Evolutionary conservation across 352 stramenopile species (phyloP), one percentile per base, ranked within the genome.

Genomic region (Phytophthora syringae): DNA sequence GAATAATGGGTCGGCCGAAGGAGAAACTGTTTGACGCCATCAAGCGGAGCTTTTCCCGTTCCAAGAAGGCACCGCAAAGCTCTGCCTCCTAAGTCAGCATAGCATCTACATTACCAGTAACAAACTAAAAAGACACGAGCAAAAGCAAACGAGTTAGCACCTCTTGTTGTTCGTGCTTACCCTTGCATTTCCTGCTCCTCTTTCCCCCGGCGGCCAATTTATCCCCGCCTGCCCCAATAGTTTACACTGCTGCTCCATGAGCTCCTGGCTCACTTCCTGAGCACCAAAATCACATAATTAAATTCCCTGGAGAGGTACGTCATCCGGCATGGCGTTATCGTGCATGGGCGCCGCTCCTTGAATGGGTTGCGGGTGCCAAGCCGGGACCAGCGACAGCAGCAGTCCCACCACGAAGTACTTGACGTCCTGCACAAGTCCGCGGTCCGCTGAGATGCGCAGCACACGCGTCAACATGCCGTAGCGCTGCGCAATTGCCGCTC

Each of bases 341-440:
- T 60, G 53, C 25, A 70, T 57, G 2, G 64, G 73, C 2, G 42
- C 67, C n/a, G 37, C 64, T 12, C 80, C 78, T 25, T 68, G 65
- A 18, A 88, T 74, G 10, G 70, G 70, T 63, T 92, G 80, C 25
- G 85, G 84, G 55, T 90, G 84, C 88, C 88, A 95, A 30, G 86
- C 84, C 2, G 88, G 88, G 13, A 93, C 82, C 13, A 95, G 70
- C 30, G 85, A 94, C 15, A 94, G 60, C 40, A 95, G 21, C 20
- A 95, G 65, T 4, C 82, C 85, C n/a, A 79, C 72, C 54, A 92
- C 36, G 60, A 95, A 95, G 57, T 85, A 92, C 60, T 89, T 88
- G 27, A 95, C 55, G 56, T 95, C 88, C 24, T 92, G 81, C 1
- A 86, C 49, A 18, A 93, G 65, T 7, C 88, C 88, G 12, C 79